Conservation (phyloP, 169 alveolate species). For the Cryptosporidium ubiquitum region DNA sequence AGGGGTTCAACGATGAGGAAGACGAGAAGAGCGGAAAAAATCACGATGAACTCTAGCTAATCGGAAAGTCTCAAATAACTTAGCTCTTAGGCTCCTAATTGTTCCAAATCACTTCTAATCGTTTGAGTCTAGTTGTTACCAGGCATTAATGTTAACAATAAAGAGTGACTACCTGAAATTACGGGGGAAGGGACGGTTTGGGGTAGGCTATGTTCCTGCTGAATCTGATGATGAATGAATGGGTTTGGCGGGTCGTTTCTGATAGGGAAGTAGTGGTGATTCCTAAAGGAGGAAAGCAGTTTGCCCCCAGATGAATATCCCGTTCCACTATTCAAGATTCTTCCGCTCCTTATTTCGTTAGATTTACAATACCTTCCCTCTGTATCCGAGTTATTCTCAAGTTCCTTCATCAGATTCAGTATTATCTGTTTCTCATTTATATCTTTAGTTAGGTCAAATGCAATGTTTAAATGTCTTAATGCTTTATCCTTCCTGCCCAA, state of each 20-base stretch:
- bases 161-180: conserved; percentile 39
- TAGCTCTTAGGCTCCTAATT: conserved; percentile 4
- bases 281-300: conserved; percentile 57
- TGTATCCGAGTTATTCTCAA: background rate
- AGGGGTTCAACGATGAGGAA: conserved; percentile 48
- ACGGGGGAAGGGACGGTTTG: conserved; percentile 20
- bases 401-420: conserved; percentile 58
- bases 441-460: conserved; percentile 82
- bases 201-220: conserved; percentile 33
- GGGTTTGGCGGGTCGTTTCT: conserved; percentile 71
- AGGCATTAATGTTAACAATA: conserved; percentile 57
- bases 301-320: conserved; percentile 38
- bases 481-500: conserved; percentile 84
- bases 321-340: background rate
- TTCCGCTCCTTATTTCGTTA: background rate
- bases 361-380: conserved; percentile 27
- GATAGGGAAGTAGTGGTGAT: conserved; percentile 72
- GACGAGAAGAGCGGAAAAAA: conserved; percentile 38
- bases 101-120: background rate
- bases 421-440: conserved; percentile 65
- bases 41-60: conserved; percentile 34
- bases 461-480: conserved; percentile 82
- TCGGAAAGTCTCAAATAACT: background rate
- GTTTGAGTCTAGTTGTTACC: conserved; percentile 18
- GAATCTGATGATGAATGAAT: conserved; percentile 51